Evolutionary conservation across 345 rosid genomes (phyloP).

Genomic region (Adansonia digitata): DNA sequence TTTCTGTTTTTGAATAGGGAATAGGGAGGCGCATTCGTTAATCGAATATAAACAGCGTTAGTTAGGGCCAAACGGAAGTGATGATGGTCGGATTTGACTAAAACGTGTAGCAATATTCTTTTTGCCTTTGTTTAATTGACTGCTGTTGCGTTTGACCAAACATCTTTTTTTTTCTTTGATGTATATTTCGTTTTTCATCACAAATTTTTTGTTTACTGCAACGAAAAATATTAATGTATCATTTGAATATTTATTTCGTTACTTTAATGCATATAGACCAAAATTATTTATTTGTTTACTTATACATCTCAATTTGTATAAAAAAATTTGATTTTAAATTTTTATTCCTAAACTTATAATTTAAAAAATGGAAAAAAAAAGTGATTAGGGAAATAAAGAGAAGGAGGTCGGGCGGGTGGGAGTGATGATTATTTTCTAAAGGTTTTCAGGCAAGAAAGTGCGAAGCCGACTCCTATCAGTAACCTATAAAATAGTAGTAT

Average conservation of each 20-base stretch:
- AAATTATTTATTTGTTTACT: too few relatives aligned
- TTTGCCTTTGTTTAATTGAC: not conserved
- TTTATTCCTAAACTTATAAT: too few relatives aligned
- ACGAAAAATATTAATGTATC: not conserved
- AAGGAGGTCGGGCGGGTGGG: not conserved
- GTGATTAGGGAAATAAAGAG: not conserved
- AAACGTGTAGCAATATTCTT: not conserved
- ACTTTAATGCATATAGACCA: not conserved
- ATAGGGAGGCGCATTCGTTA: too few relatives aligned
- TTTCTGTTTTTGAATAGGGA: not conserved
- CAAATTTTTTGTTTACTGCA: not conserved
- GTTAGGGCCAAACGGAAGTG: not conserved
- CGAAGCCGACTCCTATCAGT: not conserved
- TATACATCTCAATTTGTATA: too few relatives aligned
- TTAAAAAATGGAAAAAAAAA: too few relatives aligned
- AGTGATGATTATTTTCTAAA: constrained; percentile 5
- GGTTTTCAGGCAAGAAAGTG: constrained; percentile 8
- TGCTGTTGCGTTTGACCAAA: constrained; percentile 5
- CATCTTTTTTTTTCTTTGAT: not conserved
- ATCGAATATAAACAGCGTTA: not conserved
- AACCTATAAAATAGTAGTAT: not conserved
- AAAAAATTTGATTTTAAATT: too few relatives aligned
- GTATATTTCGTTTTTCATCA: not conserved
- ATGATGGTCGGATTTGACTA: constrained; percentile 14
- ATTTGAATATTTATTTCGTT: too few relatives aligned